Evolutionary conservation across 2,329 filamentous ascomycete genomes (phyloP).

Genomic region (Colletotrichum sp.): DNA sequence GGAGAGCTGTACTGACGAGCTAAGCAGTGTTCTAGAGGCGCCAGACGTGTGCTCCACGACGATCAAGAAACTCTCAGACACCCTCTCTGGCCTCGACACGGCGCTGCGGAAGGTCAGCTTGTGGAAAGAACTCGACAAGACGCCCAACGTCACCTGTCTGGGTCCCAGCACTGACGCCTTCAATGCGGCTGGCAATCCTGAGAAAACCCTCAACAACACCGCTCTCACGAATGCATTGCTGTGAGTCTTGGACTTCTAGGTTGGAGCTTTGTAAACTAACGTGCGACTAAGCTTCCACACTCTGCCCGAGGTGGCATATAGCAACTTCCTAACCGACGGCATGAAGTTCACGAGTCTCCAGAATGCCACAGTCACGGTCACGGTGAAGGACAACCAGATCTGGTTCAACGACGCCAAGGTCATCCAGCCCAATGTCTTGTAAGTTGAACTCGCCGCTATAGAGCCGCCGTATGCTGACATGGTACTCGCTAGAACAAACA

Average conservation of each 20-base stretch:
- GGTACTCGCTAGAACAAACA: conserved; percentile 22
- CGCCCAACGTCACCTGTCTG: conserved; percentile 26
- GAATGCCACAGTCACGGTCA: conserved; percentile 23
- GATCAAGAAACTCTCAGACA: conserved; percentile 7
- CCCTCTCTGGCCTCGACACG: conserved; percentile 6
- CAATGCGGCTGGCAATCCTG: conserved; percentile 21
- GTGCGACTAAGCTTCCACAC: conserved; percentile 20
- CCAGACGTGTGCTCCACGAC: conserved; percentile 21
- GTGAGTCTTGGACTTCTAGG: background rate
- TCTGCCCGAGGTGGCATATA: conserved; percentile 23
- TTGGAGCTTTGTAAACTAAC: background rate
- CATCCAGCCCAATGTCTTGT: conserved; percentile 27
- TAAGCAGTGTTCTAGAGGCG: conserved; percentile 19
- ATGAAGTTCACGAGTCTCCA: conserved; percentile 18
- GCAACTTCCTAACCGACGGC: conserved; percentile 24
- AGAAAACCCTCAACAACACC: conserved; percentile 12
- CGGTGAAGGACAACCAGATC: conserved; percentile 21
- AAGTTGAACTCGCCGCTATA: background rate
- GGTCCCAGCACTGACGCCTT: conserved; percentile 25
- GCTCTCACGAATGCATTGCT: conserved; percentile 22
- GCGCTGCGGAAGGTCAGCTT: conserved; percentile 17
- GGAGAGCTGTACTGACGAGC: background rate
- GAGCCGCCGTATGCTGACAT: background rate
- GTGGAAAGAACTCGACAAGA: conserved; percentile 22
- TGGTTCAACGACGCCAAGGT: conserved; percentile 30